A percentile compares a stretch with the other conserved stretches of the same genome.
These are phyloP conservation scores for Thielaviopsis populi DNA, from an alignment of 2,329 filamentous ascomycete species.

Conservation along the genomic window DNA sequence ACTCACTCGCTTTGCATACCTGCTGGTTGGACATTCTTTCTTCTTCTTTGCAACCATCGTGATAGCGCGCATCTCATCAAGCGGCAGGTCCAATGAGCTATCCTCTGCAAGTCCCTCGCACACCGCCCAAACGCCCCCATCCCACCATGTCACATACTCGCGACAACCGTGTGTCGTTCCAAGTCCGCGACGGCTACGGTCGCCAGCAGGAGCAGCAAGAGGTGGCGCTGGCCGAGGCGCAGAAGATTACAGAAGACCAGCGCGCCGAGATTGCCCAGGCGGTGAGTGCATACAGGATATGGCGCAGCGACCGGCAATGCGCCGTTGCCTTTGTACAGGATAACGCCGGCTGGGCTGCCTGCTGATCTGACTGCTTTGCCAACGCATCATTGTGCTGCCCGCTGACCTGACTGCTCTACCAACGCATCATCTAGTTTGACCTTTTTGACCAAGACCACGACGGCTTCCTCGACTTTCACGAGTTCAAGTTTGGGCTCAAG, in stretches of 20 bases:
- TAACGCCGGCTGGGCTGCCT: too few species aligned
- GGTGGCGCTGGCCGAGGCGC: conserved; percentile 11
- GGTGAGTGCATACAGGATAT: conserved; percentile 7
- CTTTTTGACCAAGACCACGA: conserved; percentile 27
- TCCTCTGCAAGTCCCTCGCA: conserved; percentile 14
- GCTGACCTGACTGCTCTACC: too few species aligned
- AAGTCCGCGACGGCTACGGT: conserved; percentile 16
- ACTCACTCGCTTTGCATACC: neutral
- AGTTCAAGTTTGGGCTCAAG: conserved; percentile 91
- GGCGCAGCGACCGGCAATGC: neutral
- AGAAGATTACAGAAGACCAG: conserved; percentile 19
- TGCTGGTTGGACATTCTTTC: neutral
- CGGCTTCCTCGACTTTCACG: conserved; percentile 88
- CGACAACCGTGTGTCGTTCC: conserved; percentile 17
- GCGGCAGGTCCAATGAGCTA: conserved; percentile 12
- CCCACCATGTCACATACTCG: conserved; percentile 15
- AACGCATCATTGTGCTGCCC: too few species aligned
- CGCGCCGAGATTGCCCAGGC: conserved; percentile 18
- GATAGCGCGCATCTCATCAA: neutral
- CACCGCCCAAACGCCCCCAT: conserved; percentile 14
- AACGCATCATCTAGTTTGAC: conserved; percentile 18
- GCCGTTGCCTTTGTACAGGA: neutral
- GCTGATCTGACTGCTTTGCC: too few species aligned
- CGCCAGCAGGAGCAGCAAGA: conserved; percentile 15
- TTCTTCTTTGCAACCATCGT: neutral